Evolutionary conservation across 2,329 filamentous ascomycete genomes (phyloP), one percentile per base, ranked within the genome.

Genomic region (Chaetomiaceae sp.): DNA sequence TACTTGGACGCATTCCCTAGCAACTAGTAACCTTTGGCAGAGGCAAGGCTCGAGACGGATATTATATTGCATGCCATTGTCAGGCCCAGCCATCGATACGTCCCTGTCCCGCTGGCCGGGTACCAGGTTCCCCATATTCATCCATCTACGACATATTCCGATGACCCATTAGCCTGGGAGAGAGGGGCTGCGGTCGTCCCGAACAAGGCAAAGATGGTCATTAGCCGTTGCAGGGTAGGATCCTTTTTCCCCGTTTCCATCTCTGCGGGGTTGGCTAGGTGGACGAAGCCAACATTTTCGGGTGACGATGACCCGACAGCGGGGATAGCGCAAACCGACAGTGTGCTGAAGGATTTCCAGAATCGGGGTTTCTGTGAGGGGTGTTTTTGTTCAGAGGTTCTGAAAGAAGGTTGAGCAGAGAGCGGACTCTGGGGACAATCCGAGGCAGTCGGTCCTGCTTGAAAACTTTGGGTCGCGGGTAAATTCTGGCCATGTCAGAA

Each of bases 221-320:
- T 45, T 42, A 56, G 33, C 53, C 50, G 50, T 53, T 44, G 43
- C 40, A 54, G 44, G 27, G 42, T 44, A 48, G 44, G 33, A 55
- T 52, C 43, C 37, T 21, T 21, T n/a, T 7, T 40, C 23, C 23
- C 33, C n/a, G 32, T 27, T 30, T 10, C 27, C 46, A 27, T 46
- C 20, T 11, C 32, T 57, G 55, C 51, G 54, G 54, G 54, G 54
- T 51, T 40, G 32, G 46, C 37, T 9, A 25, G 42, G 38, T n/a
- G 16, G n/a, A 30, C 13, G 25, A 6, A 18, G 25, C 32, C 30
- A 11, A 30, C 23, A 21, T 41, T 3, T n/a, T 57, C 48, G 55
- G 55, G 37, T 33, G 29, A 42, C 43, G 29, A 57, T 54, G 44
- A 29, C 43, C 55, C 55, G 55, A 49, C 11, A 21, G 43, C 29